phyloP scores from a whole-genome alignment of 2,329 filamentous ascomycete genomes.

The Paecilomyces variotii region DNA sequence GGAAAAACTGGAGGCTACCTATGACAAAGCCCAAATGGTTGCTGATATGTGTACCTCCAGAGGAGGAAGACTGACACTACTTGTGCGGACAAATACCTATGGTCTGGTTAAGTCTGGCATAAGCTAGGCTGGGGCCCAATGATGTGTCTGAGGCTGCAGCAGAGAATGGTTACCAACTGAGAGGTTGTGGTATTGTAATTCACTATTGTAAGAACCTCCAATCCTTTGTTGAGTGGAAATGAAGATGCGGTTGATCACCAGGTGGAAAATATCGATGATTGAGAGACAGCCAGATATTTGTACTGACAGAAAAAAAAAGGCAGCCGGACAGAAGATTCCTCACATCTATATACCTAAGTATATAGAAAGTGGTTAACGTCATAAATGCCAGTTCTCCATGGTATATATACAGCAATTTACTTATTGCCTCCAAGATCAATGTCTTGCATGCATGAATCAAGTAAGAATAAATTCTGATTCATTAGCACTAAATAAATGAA shows the following conservation, averaged over 20 bases:
- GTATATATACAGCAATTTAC: no score
- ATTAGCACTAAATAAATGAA: no score
- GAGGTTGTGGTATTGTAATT: conserved; percentile 55
- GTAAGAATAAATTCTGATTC: no score
- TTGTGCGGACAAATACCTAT: conserved; percentile 84
- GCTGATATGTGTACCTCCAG: conserved; percentile 58
- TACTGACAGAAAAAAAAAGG: no score
- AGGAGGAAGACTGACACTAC: conserved; percentile 60
- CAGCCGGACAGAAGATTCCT: neutral
- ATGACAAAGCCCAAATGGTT: conserved; percentile 56
- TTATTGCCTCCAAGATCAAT: no score
- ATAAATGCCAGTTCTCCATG: no score
- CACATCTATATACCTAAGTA: no score
- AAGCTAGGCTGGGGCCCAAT: conserved; percentile 46
- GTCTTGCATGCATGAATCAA: no score
- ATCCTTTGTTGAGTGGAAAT: no score
- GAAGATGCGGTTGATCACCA: no score
- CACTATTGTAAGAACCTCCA: conserved; percentile 49
- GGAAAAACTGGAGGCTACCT: conserved; percentile 54
- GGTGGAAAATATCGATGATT: no score
- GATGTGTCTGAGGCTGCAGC: conserved; percentile 49
- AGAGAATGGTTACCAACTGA: conserved; percentile 49
- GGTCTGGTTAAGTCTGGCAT: conserved; percentile 71
- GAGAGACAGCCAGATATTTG: neutral
- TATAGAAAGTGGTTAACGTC: no score